Percentiles rank a stretch among this genome's conserved stretches.
phyloP scores from a whole-genome alignment of 2,329 filamentous ascomycete genomes.

The Cordyceps cateniannulata region DNA sequence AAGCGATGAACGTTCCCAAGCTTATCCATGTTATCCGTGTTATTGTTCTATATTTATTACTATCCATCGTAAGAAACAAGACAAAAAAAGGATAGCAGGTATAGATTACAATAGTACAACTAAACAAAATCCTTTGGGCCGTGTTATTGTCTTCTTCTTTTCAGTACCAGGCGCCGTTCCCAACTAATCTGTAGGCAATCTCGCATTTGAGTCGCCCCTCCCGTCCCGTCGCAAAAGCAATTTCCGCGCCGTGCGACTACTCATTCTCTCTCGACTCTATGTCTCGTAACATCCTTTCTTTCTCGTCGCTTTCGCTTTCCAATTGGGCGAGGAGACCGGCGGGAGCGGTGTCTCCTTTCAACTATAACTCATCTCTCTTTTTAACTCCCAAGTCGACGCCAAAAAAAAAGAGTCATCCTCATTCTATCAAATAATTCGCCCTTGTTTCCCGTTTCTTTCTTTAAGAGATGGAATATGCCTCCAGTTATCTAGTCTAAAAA shows the following conservation, averaged over 20 bases:
- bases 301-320: background rate
- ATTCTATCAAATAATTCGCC: background rate
- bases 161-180: background rate
- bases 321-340: background rate
- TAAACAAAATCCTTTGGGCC: background rate
- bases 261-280: background rate
- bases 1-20: background rate
- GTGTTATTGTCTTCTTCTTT: conserved; percentile 2
- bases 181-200: background rate
- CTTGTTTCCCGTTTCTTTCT: background rate
- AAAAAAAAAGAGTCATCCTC: background rate
- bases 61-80: background rate
- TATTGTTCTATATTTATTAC: background rate
- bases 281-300: background rate
- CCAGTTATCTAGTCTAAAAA: background rate
- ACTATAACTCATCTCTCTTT: background rate
- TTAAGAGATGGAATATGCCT: background rate
- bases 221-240: conserved; percentile 1
- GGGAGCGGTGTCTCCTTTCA: background rate
- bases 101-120: conserved; percentile 11
- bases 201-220: background rate
- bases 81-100: background rate
- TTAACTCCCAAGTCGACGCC: background rate
- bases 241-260: background rate
- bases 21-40: background rate